Base-by-base conservation (phyloP, 2,329 filamentous ascomycete genomes). In the Endocalyx cinctus region DNA sequence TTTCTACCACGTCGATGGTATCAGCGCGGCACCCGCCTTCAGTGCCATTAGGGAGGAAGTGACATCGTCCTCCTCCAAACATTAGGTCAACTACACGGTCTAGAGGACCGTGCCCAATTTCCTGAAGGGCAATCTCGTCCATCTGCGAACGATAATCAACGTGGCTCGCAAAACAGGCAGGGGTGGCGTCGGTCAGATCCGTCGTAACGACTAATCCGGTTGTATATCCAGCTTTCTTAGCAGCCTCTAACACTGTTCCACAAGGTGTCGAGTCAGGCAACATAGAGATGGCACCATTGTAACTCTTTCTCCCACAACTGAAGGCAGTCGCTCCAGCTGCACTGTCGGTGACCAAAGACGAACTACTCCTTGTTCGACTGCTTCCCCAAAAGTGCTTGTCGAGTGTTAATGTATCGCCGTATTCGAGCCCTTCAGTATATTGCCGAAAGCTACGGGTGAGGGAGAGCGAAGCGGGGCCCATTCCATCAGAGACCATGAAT, bases 401-500 rank as follows among this genome's bases (percentile, higher is more conserved):
- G 31, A 98, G 74, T 2, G 80, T 73, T 31, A 98, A 72, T 13
- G 81, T 80, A 51, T 95, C 79, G 50, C 82, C 75, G 46, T 75
- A 75, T 1, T 86, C 81, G n/a, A 94, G 70, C 5, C 73, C 77
- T 25, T 85, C 74, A 34, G 81, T 72, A 47, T 82, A 76, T 60
- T 98, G 92, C 46, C 85, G 79, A 66, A 84, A 98, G 55, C 81
- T 85, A 36, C 92, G 76, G 6, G 92, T 95, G 57, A 98, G 63
- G 17, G 84, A 84, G 34, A 98, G 71, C 49, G 87, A 90, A 7
- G 92, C 87, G 6, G 92, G 92, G 0, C 92, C 92, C 92, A 98
- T 98, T 53, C 92, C 92, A 59, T 98, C 92, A 1, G 87, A 95
- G 23, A 98, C 90, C 92, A 98, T 98, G 69, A 98, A 97, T 50